Evolutionary conservation across 2,329 filamentous ascomycete genomes (phyloP).

Genomic region (Trichoderma gracile): DNA sequence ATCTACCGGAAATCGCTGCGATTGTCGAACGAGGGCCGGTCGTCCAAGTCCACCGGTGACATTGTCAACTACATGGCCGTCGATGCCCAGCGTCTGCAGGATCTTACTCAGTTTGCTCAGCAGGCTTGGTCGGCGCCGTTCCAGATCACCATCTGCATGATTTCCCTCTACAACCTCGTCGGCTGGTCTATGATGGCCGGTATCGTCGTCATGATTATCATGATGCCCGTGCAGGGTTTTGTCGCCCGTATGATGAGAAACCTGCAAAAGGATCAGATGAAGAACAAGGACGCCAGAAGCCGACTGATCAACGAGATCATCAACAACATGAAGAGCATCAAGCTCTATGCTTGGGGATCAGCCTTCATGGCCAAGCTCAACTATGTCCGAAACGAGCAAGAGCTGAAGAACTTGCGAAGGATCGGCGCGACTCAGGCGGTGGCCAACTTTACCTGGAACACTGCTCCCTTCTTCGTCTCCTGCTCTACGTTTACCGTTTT

Average conservation of each 20-base stretch:
- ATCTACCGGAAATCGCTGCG: constrained; percentile 92
- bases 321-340: constrained; percentile 99
- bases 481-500: constrained; percentile 96
- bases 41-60: constrained; percentile 88
- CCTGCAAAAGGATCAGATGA: constrained; percentile 95
- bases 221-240: constrained; percentile 93
- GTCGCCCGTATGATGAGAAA: constrained; percentile 93
- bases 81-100: constrained; percentile 91
- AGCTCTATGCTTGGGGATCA: constrained; percentile 95
- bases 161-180: constrained; percentile 92
- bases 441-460: constrained; percentile 97
- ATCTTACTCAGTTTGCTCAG: constrained; percentile 92
- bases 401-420: constrained; percentile 91
- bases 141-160: constrained; percentile 93
- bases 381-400: constrained; percentile 91
- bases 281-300: constrained; percentile 94
- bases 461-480: constrained; percentile 94
- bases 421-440: constrained; percentile 93
- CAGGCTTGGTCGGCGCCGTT: constrained; percentile 97
- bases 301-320: constrained; percentile 95
- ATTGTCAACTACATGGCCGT: constrained; percentile 99
- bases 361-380: constrained; percentile 98
- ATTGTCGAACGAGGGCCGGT: constrained; percentile 88
- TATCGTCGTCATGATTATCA: constrained; percentile 90
- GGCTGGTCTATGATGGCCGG: constrained; percentile 95